These are phyloP conservation scores for Neurospora sp. DNA, from an alignment of 495 filamentous ascomycete species.

Conservation along the genomic window DNA sequence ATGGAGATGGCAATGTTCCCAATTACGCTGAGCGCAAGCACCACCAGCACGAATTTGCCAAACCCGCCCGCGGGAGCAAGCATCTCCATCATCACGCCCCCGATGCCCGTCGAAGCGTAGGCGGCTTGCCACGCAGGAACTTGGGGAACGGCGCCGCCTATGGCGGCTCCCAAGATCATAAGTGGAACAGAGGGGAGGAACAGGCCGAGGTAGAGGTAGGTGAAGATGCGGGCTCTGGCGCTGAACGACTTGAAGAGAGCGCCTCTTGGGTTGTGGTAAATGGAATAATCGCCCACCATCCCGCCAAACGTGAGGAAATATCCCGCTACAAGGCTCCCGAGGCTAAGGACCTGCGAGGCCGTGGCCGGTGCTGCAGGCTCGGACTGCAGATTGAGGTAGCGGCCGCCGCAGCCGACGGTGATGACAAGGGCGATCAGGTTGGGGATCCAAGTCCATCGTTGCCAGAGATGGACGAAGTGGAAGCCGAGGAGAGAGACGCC, in stretches of 20 bases:
- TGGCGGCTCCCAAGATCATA: slow-evolving; percentile 42
- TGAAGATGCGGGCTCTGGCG: slow-evolving; percentile 22
- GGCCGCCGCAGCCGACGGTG: slow-evolving; percentile 38
- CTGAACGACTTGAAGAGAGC: not conserved
- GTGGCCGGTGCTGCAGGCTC: slow-evolving; percentile 13
- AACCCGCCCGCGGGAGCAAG: slow-evolving; percentile 39
- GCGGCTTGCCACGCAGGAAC: slow-evolving; percentile 27
- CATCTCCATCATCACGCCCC: slow-evolving; percentile 41
- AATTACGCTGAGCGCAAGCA: slow-evolving; percentile 39
- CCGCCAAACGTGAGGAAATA: slow-evolving; percentile 36
- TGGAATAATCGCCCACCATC: slow-evolving; percentile 30
- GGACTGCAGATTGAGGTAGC: slow-evolving; percentile 28
- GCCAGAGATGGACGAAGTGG: slow-evolving; percentile 40
- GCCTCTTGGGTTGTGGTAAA: slow-evolving; percentile 21
- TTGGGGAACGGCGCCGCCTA: slow-evolving; percentile 33
- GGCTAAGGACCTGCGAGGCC: slow-evolving; percentile 18
- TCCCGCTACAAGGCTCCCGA: slow-evolving; percentile 28
- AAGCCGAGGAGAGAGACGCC: slow-evolving; percentile 41
- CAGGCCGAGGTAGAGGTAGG: slow-evolving; percentile 34
- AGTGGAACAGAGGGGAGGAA: slow-evolving; percentile 38
- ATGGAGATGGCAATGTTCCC: slow-evolving; percentile 37
- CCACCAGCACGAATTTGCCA: slow-evolving; percentile 39
- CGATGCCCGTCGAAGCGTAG: slow-evolving; percentile 33
- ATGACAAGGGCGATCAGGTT: slow-evolving; percentile 40
- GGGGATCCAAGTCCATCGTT: slow-evolving; percentile 48